Base-by-base conservation (phyloP, 768 basidiomycete species). In the Boletales sp. region DNA sequence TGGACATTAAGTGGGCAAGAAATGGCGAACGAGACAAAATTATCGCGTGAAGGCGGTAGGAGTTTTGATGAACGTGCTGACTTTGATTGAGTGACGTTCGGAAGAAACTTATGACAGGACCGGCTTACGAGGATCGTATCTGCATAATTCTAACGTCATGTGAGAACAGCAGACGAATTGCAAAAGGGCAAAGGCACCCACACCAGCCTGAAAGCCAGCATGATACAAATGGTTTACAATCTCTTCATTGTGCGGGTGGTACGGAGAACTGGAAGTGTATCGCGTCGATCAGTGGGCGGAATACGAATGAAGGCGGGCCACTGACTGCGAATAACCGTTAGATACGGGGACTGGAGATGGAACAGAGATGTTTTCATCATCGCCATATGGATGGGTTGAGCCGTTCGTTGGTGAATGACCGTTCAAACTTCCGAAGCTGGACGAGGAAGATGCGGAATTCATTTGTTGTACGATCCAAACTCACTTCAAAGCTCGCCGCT, bases 21-120 rank as follows among this genome's bases (percentile, higher is more conserved):
- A 83, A 89, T 34, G 93, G 91, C 31, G 91, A 93, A 46, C 86
- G 85, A 53, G 90, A 89, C 54, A 94, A 76, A 57, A 94, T 85
- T 68, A 94, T 87, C 55, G 86, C 82, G 71, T 93, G 88, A 33
- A 91, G 79, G 48, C 82, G 81, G 68, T 90, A 91, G 53, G 76
- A 73, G 68, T 80, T 80, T 75, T 85, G 81, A 63, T 83, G 80
- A 49, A 87, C 82, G 72, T 87, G 86, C 86, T 90, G 61, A 32
- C 51, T 50, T 43, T 17, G 12, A 51, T 45, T 57, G 39, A 50
- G 51, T 50, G 46, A 53, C 43, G 44, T 42, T 48, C 38, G 48
- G 44, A 42, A 50, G 45, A 44, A 50, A n/a, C 15, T 11, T 21
- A 36, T 36, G 18, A 48, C 44, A 30, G 19, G 50, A 50, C 38